Evolutionary conservation across 345 rosid genomes (phyloP).

Genomic region (Cardiospermum halicacabum): DNA sequence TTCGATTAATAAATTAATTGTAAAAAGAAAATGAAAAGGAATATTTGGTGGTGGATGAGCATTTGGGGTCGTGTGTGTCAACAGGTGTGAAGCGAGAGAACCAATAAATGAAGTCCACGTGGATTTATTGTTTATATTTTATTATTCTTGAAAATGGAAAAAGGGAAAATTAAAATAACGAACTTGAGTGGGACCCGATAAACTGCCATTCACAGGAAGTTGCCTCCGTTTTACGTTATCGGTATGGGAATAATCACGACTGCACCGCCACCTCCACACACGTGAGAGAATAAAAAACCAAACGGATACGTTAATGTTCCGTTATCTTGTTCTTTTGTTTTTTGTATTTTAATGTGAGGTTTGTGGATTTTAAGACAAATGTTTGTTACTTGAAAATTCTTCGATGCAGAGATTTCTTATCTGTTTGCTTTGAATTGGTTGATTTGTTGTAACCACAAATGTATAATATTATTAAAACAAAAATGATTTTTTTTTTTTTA

Average conservation of each 20-base stretch:
- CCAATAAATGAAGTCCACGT: not conserved
- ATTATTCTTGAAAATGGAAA: not conserved
- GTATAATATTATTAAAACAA: too few relatives aligned
- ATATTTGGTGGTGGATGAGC: not conserved
- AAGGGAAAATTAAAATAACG: not conserved
- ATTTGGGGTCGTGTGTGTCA: too few relatives aligned
- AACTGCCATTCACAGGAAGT: slow-evolving; percentile 10
- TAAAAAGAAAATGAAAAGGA: not conserved
- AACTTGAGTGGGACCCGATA: slow-evolving; percentile 2
- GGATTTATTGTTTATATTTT: not conserved
- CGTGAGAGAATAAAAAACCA: too few relatives aligned
- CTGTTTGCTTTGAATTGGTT: too few relatives aligned
- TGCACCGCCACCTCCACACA: too few relatives aligned
- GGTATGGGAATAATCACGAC: too few relatives aligned
- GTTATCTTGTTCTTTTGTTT: not conserved
- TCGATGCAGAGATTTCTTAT: not conserved
- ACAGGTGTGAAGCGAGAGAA: too few relatives aligned
- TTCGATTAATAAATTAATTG: too few relatives aligned
- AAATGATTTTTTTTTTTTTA: too few relatives aligned
- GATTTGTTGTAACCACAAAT: too few relatives aligned
- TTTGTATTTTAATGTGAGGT: not conserved
- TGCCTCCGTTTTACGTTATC: too few relatives aligned
- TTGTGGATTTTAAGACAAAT: not conserved
- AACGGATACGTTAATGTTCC: not conserved
- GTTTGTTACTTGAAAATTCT: not conserved